These are phyloP conservation scores for Symbiodinium pilosum DNA, from an alignment of 73 alveolate species.

Conservation along the genomic window DNA sequence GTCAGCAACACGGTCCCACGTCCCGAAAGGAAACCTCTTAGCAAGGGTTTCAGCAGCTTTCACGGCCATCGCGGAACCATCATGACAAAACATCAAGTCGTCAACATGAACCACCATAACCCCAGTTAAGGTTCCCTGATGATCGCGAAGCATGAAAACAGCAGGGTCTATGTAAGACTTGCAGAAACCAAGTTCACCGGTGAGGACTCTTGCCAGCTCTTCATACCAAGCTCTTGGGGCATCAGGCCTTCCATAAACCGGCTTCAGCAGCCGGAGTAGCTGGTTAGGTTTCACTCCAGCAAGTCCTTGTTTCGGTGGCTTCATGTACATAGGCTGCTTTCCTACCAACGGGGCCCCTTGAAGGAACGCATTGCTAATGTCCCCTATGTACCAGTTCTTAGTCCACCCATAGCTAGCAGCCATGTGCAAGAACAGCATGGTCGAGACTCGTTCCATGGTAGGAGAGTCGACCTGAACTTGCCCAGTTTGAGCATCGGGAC, in stretches of 20 bases:
- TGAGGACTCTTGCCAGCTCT: neutral
- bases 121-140: neutral
- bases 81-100: neutral
- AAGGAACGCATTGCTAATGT: too few relatives aligned
- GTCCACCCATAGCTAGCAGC: neutral
- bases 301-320: constrained; percentile 5
- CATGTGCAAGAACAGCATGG: neutral
- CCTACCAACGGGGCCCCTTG: constrained; percentile 14
- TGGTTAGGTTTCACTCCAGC: neutral
- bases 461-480: constrained; percentile 10
- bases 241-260: constrained; percentile 26
- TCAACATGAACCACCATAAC: constrained; percentile 23
- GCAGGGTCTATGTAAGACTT: neutral
- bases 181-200: neutral
- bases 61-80: neutral
- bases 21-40: constrained; percentile 3
- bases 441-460: neutral
- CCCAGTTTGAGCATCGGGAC: too few relatives aligned
- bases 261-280: too few relatives aligned
- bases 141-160: neutral
- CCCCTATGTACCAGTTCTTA: neutral
- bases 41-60: neutral
- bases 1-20: neutral
- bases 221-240: constrained; percentile 37
- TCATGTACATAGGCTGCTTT: neutral